Conservation (phyloP, 2,329 filamentous ascomycete species). For the Elsinoe australis region DNA sequence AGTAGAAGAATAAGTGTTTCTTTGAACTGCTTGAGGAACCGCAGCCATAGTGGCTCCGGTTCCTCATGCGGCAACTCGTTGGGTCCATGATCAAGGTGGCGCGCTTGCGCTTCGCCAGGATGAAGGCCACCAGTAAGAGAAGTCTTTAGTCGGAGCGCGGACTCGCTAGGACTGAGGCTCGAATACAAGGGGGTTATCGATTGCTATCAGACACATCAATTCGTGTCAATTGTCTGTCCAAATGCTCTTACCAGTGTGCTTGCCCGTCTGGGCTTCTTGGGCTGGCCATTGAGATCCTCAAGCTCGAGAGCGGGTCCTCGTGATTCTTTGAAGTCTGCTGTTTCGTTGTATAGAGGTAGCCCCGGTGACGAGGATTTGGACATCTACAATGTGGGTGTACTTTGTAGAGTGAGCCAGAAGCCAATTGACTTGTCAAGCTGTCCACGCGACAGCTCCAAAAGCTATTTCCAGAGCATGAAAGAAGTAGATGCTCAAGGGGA, state of each 20-base stretch:
- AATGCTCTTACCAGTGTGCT: not conserved
- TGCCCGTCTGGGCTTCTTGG: constrained; percentile 14
- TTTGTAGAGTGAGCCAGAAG: not conserved
- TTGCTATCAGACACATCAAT: constrained; percentile 25
- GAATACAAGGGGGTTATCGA: constrained; percentile 48
- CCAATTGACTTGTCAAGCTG: not conserved
- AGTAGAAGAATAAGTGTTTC: constrained; percentile 92
- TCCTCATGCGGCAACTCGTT: constrained; percentile 94
- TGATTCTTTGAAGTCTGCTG: constrained; percentile 24
- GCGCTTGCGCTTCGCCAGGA: constrained; percentile 69
- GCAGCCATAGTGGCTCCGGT: constrained; percentile 87
- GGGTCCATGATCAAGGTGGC: constrained; percentile 71
- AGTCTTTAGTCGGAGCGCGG: constrained; percentile 67
- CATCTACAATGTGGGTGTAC: constrained; percentile 48
- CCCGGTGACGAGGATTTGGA: constrained; percentile 53
- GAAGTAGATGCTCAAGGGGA: not conserved
- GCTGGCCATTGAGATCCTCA: constrained; percentile 13
- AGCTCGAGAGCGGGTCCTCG: constrained; percentile 13
- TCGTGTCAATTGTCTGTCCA: too few relatives aligned
- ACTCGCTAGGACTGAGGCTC: constrained; percentile 66
- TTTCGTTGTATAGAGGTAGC: constrained; percentile 49
- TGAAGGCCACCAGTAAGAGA: constrained; percentile 78
- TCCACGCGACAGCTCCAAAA: constrained; percentile 9
- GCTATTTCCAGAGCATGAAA: constrained; percentile 11
- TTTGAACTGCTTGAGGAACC: constrained; percentile 93